phyloP scores from a whole-genome alignment of 2,329 filamentous ascomycete species.

The Colletotrichum sp. region DNA sequence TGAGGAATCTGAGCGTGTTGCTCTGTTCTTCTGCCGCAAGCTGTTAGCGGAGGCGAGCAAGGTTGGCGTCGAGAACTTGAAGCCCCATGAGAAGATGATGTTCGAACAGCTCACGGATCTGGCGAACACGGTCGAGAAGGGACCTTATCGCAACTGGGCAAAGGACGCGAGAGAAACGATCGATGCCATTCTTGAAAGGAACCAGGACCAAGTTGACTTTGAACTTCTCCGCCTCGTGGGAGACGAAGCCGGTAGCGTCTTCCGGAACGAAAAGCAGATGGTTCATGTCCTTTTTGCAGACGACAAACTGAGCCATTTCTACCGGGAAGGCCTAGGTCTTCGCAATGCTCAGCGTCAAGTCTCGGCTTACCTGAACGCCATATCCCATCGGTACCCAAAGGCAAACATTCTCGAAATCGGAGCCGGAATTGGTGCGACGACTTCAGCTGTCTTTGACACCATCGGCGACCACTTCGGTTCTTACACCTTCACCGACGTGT shows the following conservation, averaged over 20 bases:
- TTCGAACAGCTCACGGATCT: background rate
- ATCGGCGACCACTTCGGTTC: slow-evolving; percentile 11
- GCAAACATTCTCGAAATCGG: slow-evolving; percentile 41
- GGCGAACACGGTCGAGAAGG: background rate
- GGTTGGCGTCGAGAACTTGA: background rate
- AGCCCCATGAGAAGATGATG: background rate
- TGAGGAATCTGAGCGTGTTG: background rate
- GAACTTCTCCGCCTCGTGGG: background rate
- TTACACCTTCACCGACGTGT: slow-evolving; percentile 20
- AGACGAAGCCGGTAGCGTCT: background rate
- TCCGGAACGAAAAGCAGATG: background rate
- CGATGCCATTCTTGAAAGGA: background rate
- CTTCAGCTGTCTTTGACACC: slow-evolving; percentile 24
- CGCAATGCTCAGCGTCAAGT: background rate
- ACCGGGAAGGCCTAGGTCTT: background rate
- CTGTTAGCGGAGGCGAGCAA: background rate
- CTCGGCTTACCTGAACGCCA: slow-evolving; percentile 20
- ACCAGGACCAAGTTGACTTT: background rate
- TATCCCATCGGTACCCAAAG: slow-evolving; percentile 31
- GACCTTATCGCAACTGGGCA: background rate
- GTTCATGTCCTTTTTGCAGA: background rate
- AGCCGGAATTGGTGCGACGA: slow-evolving; percentile 35
- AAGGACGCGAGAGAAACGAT: background rate
- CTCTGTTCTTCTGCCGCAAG: background rate
- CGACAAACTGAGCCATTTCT: background rate